Percentiles rank a stretch among this genome's conserved stretches.
Conservation (phyloP, 257 asterid species). For the Nicotiana benthamiana region DNA sequence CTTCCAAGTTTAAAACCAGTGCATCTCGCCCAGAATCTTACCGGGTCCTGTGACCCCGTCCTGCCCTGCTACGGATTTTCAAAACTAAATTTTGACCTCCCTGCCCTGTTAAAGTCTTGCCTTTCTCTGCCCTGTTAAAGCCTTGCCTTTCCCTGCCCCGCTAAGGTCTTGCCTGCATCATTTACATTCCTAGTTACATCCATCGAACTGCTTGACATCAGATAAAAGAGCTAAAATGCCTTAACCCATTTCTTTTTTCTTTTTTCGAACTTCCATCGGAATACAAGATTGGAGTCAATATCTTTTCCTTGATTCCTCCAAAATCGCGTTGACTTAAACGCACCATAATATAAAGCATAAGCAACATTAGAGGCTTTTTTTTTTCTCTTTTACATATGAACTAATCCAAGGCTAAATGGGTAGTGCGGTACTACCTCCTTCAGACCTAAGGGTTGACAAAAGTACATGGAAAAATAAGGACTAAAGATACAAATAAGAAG, state of each 20-base stretch:
- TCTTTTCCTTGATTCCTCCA: not conserved
- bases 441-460: not conserved
- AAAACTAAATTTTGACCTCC: too few relatives aligned
- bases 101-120: too few relatives aligned
- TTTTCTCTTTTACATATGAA: not conserved
- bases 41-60: too few relatives aligned
- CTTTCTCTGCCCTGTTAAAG: too few relatives aligned
- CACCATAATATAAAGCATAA: not conserved
- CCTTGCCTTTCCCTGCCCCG: too few relatives aligned
- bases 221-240: not conserved
- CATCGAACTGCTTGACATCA: not conserved
- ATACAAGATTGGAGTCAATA: not conserved
- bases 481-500: not conserved
- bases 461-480: slow-evolving; percentile 4
- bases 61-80: too few relatives aligned
- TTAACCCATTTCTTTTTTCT: not conserved
- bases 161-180: too few relatives aligned
- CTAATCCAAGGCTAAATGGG: not conserved
- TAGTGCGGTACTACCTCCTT: not conserved
- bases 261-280: not conserved
- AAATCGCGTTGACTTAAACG: not conserved
- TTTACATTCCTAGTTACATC: not conserved
- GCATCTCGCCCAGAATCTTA: too few relatives aligned
- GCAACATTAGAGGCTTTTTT: not conserved
- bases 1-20: too few relatives aligned